phyloP scores from a whole-genome alignment of 345 rosid genomes.

The Eucalyptus viminalis region DNA sequence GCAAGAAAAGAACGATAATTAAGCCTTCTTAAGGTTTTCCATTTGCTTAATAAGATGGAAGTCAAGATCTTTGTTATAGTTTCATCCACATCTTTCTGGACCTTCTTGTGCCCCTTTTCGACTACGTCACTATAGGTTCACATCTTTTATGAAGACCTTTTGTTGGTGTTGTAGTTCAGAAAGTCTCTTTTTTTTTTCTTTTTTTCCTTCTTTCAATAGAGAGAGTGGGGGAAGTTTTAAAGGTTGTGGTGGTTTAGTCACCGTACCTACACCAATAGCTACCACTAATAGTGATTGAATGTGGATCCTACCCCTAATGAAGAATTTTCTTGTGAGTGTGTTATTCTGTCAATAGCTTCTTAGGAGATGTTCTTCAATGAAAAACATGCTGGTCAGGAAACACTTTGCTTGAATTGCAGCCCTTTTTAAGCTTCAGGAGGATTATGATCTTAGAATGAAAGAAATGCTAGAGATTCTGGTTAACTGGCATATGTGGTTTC shows the following conservation, averaged over 20 bases:
- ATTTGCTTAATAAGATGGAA: not conserved
- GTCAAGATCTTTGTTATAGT: not conserved
- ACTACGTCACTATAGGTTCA: not conserved
- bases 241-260: not conserved
- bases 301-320: not conserved
- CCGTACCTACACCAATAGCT: not conserved
- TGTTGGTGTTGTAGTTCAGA: not conserved
- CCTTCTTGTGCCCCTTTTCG: not conserved
- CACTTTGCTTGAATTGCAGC: not conserved
- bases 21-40: not conserved
- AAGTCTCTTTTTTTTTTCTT: not conserved
- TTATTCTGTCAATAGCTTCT: not conserved
- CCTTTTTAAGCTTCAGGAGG: not conserved
- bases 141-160: not conserved
- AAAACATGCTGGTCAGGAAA: not conserved
- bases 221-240: not conserved
- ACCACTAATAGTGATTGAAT: not conserved
- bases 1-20: not conserved
- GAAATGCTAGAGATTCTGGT: not conserved
- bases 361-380: not conserved
- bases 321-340: not conserved
- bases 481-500: not conserved
- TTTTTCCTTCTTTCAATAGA: not conserved
- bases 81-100: not conserved
- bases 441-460: not conserved